Base-by-base conservation (phyloP, 2,329 filamentous ascomycete species). In the Fusarium nanum region DNA sequence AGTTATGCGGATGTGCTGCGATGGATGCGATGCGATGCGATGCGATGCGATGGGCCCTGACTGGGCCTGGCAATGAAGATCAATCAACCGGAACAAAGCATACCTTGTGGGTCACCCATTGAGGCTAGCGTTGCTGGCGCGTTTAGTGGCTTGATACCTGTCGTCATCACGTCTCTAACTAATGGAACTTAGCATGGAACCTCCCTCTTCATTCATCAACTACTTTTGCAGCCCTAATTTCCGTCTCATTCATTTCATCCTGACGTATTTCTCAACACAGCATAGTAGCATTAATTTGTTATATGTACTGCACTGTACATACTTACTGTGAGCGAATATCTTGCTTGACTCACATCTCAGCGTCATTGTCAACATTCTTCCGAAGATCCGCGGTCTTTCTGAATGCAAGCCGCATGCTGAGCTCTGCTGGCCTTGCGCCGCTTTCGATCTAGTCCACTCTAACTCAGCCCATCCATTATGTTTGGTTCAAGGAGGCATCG, bases 401-500 rank as follows among this genome's bases (percentile, higher is more conserved):
- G 49, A 11, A 76, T 75, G 72, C 73, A 65, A 64, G 47, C 53
- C 55, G 18, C n/a, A 45, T 59, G 42, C 49, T 69, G 64, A 69
- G 55, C 50, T 46, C n/a, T 64, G 54, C 48, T 68, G 74, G 73
- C 75, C 56, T 64, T 25, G 60, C 64, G 68, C 68, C 68, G 54
- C 44, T 59, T 72, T 66, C 64, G 68, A 73, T 60, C 54, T 72
- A 66, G 63, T 40, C 30, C 46, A 61, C 55, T 48, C 37, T 37
- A 65, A 60, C 37, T 40, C 55, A 66, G 47, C 47, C 63, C 47
- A 30, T 42, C 52, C 73, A 70, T 65, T 71, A 86, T 86, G 86
- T 87, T 88, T 78, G 83, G 81, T 73, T 84, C 84, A 70, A 82
- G 83, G 79, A 85, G 81, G 78, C 83, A 83, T 76, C 81, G 83